Evolutionary conservation across 257 asterid species (phyloP).

Genomic region (Knoxia roxburghii): DNA sequence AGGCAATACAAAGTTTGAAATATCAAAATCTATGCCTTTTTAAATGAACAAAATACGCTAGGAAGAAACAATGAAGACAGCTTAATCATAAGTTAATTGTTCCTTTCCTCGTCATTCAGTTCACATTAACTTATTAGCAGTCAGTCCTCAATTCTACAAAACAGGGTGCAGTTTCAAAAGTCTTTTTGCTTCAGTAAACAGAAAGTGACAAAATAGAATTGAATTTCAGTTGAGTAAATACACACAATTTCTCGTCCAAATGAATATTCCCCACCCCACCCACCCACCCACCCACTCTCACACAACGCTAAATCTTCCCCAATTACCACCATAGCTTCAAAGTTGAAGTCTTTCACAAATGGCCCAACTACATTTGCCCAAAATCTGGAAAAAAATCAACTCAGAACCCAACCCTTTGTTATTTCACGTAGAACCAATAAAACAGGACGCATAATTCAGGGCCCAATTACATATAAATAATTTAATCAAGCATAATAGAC

Average conservation of each 20-base stretch:
- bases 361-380: neutral
- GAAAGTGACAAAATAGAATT: neutral
- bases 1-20: conserved; percentile 19
- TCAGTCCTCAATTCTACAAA: neutral
- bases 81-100: neutral
- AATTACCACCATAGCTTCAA: neutral
- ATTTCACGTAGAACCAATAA: neutral
- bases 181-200: neutral
- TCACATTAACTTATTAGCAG: neutral
- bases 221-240: neutral
- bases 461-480: neutral
- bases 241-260: neutral
- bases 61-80: neutral
- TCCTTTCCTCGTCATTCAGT: neutral
- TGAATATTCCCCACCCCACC: neutral
- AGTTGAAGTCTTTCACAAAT: neutral
- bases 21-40: conserved; percentile 14
- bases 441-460: neutral
- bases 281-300: neutral
- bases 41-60: too few species aligned
- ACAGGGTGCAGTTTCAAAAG: neutral
- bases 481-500: neutral
- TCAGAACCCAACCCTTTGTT: neutral
- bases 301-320: too few species aligned
- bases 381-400: neutral